A percentile compares a stretch with the other conserved stretches of the same genome.
These are phyloP conservation scores for Penicillium hordei DNA, from an alignment of 2,329 filamentous ascomycete species.

Conservation along the genomic window DNA sequence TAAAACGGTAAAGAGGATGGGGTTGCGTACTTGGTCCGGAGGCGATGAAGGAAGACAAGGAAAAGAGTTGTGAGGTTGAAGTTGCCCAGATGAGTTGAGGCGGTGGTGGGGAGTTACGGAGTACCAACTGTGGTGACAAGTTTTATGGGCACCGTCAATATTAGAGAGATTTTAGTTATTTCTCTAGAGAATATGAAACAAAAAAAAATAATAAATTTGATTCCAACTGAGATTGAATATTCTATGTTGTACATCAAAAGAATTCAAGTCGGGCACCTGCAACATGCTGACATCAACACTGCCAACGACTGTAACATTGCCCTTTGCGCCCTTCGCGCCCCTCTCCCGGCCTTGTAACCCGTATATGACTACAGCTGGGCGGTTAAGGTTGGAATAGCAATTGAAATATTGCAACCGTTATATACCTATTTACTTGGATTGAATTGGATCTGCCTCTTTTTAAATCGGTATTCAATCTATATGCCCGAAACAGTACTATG, in stretches of 20 bases:
- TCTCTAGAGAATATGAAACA: background rate
- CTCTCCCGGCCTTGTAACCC: slow-evolving; percentile 4
- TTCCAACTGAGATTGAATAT: background rate
- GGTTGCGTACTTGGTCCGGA: slow-evolving; percentile 8
- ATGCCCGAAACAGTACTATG: background rate
- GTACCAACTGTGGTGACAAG: background rate
- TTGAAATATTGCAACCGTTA: background rate
- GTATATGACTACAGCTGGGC: background rate
- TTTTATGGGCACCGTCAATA: slow-evolving; percentile 1
- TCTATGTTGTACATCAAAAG: background rate
- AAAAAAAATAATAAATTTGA: background rate
- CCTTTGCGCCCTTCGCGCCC: background rate
- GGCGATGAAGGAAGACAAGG: slow-evolving; percentile 8
- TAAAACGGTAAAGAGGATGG: background rate
- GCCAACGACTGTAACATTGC: slow-evolving; percentile 23
- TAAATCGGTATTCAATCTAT: background rate
- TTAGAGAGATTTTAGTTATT: background rate
- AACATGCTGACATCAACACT: slow-evolving; percentile 29
- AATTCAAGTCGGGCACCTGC: slow-evolving; percentile 4
- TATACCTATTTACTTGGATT: background rate
- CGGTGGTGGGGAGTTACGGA: slow-evolving; percentile 22
- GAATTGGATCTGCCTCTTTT: background rate
- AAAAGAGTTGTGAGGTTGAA: slow-evolving; percentile 19
- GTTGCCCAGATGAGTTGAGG: slow-evolving; percentile 16
- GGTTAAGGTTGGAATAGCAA: background rate